A percentile compares a stretch with the other conserved stretches of the same genome.
These are phyloP conservation scores for Agrostemma githago DNA, from an alignment of 148 eudicot species.

Conservation along the genomic window DNA sequence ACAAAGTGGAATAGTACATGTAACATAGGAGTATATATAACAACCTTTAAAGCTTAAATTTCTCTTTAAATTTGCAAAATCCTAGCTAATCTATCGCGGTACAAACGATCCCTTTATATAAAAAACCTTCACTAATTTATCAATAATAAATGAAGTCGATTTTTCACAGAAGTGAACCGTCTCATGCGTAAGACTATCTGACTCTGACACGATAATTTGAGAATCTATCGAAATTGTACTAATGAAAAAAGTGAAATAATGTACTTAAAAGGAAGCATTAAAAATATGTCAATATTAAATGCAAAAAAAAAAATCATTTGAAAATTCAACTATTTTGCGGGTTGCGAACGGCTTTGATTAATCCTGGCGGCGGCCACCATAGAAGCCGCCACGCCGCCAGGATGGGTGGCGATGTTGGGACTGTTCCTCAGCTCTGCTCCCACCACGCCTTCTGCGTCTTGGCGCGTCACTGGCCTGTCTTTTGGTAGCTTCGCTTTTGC, in stretches of 20 bases:
- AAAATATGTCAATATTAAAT: neutral
- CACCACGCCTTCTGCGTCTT: slow-evolving; percentile 85
- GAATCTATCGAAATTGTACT: too few species aligned
- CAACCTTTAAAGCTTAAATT: slow-evolving; percentile 4
- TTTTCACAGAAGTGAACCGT: too few species aligned
- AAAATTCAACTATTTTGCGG: neutral
- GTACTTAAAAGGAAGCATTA: too few species aligned
- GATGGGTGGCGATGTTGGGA: slow-evolving; percentile 71
- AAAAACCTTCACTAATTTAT: too few species aligned
- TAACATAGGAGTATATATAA: too few species aligned
- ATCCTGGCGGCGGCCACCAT: slow-evolving; percentile 80
- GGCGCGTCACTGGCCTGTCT: slow-evolving; percentile 69
- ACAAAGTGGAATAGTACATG: neutral
- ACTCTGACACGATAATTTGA: too few species aligned
- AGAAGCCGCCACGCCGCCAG: slow-evolving; percentile 82
- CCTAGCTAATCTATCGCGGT: neutral
- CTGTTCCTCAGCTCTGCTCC: slow-evolving; percentile 85
- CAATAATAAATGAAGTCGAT: too few species aligned
- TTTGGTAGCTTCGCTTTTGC: slow-evolving; percentile 60
- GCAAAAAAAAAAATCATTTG: neutral
- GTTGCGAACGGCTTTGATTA: slow-evolving; percentile 33
- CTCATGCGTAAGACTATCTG: too few species aligned
- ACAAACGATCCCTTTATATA: too few species aligned
- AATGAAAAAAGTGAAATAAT: too few species aligned
- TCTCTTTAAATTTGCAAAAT: neutral